phyloP scores from a whole-genome alignment of 169 alveolate genomes.

The Cryptosporidium sp. region DNA sequence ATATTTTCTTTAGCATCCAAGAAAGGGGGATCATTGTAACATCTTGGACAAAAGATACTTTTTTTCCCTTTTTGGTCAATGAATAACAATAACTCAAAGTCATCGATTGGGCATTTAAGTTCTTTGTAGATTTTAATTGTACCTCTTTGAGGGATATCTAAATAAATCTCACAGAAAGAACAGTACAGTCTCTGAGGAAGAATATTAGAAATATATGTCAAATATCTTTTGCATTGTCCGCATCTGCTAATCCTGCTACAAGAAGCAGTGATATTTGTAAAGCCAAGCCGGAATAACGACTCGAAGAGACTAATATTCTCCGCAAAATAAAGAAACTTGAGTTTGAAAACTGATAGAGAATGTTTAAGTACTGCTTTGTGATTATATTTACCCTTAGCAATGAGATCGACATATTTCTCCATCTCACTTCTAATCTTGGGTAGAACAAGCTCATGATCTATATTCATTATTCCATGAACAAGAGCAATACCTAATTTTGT shows the following conservation, averaged over 20 bases:
- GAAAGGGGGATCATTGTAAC: slow-evolving; percentile 86
- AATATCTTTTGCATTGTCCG: slow-evolving; percentile 85
- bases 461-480: slow-evolving; percentile 90
- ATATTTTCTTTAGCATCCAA: slow-evolving; percentile 48
- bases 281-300: slow-evolving; percentile 79
- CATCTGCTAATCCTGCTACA: slow-evolving; percentile 82
- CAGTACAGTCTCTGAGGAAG: slow-evolving; percentile 83
- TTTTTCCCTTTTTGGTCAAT: slow-evolving; percentile 77
- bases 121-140: slow-evolving; percentile 83
- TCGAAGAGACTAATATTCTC: slow-evolving; percentile 83
- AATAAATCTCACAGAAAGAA: slow-evolving; percentile 82
- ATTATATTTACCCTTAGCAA: slow-evolving; percentile 91
- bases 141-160: slow-evolving; percentile 84
- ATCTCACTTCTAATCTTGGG: slow-evolving; percentile 94
- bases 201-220: slow-evolving; percentile 79
- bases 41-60: slow-evolving; percentile 82
- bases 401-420: slow-evolving; percentile 90
- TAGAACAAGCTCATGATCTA: slow-evolving; percentile 91
- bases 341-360: slow-evolving; percentile 88
- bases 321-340: slow-evolving; percentile 86
- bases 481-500: slow-evolving; percentile 93
- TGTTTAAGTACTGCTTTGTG: slow-evolving; percentile 85
- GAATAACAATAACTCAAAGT: slow-evolving; percentile 82
- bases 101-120: slow-evolving; percentile 86
- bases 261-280: slow-evolving; percentile 79